phyloP scores from a whole-genome alignment of 495 filamentous ascomycete genomes.

The Jackrogersella minutella region DNA sequence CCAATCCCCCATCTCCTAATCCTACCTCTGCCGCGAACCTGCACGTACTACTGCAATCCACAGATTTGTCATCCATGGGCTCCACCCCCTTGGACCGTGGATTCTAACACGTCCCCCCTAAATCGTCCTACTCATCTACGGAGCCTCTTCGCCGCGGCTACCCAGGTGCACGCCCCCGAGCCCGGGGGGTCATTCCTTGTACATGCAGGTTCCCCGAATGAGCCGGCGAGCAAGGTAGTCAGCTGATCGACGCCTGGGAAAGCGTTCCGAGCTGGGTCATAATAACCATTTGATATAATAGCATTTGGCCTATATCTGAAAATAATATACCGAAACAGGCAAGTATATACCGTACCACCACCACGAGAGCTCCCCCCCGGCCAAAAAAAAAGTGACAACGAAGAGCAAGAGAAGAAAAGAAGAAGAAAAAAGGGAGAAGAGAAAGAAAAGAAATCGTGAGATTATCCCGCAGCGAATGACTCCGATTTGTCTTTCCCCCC shows the following conservation, averaged over 20 bases:
- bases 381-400: no score
- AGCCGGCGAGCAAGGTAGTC: slow-evolving; percentile 24
- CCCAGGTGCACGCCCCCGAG: no score
- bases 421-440: slow-evolving; percentile 3
- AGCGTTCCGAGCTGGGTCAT: background rate
- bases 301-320: slow-evolving; percentile 27
- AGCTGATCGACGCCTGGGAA: slow-evolving; percentile 39
- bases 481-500: slow-evolving; percentile 25
- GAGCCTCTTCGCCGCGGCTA: slow-evolving; percentile 35
- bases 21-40: background rate
- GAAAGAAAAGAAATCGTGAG: slow-evolving; percentile 35
- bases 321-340: slow-evolving; percentile 41
- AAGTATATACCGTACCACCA: slow-evolving; percentile 37
- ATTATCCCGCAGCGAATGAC: slow-evolving; percentile 35
- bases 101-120: no score
- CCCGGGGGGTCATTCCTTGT: background rate
- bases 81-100: slow-evolving; percentile 12
- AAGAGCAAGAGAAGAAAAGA: background rate
- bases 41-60: background rate
- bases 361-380: no score
- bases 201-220: slow-evolving; percentile 7
- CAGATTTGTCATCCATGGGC: slow-evolving; percentile 28
- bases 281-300: slow-evolving; percentile 29
- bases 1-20: no score
- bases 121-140: slow-evolving; percentile 11